Conservation (phyloP, 768 basidiomycete genomes). For the Boletus barrowsii region DNA sequence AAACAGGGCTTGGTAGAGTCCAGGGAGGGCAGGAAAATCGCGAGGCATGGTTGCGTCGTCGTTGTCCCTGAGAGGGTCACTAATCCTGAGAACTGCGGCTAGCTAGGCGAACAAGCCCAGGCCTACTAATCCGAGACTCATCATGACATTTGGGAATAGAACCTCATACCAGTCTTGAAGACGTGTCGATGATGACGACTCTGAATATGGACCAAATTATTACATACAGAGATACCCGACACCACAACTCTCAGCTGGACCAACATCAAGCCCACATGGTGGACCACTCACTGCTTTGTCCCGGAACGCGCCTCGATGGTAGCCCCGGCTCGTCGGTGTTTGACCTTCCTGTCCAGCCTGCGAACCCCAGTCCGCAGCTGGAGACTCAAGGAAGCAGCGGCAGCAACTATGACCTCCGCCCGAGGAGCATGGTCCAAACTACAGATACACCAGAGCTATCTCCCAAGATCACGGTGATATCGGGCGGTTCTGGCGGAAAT, state of each 20-base stretch:
- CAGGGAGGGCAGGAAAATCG: conserved; percentile 55
- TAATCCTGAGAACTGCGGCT: neutral
- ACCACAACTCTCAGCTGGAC: neutral
- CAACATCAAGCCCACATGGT: neutral
- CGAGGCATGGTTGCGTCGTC: conserved; percentile 13
- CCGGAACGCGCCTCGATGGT: conserved; percentile 18
- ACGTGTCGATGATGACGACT: no score
- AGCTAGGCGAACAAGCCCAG: no score
- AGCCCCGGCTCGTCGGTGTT: conserved; percentile 76
- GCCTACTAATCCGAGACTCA: no score
- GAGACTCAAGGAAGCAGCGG: conserved; percentile 10
- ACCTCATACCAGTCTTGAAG: no score
- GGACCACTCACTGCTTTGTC: conserved; percentile 14
- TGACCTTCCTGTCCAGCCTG: conserved; percentile 57
- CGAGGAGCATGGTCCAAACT: neutral
- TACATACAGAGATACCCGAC: neutral
- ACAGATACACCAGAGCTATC: conserved; percentile 5
- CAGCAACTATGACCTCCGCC: neutral
- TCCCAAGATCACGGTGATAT: conserved; percentile 70
- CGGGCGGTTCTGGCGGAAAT: conserved; percentile 95
- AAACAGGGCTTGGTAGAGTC: conserved; percentile 61
- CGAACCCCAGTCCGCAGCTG: conserved; percentile 18
- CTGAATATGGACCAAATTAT: no score
- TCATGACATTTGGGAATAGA: no score
- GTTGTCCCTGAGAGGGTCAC: neutral